Base-by-base conservation (phyloP, 352 stramenopile genomes). In the Globisporangium nagaii region DNA sequence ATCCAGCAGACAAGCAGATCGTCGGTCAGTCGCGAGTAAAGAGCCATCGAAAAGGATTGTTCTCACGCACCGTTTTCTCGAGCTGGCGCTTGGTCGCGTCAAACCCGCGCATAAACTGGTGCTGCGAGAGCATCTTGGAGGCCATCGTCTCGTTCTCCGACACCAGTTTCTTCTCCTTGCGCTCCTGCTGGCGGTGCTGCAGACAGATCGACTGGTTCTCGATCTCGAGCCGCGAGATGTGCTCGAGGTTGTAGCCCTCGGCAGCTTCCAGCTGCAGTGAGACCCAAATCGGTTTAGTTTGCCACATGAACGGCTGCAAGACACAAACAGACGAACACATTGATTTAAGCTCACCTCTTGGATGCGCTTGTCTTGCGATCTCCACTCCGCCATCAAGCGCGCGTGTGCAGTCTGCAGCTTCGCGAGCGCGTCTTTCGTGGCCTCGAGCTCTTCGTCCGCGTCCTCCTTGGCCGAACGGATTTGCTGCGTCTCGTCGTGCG, bases 141-240 rank as follows among this genome's bases (percentile, higher is more conserved):
- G 27, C 15, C 19, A 70, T 46, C 5, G 56, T 17, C 22, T 67
- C 63, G 15, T 60, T 62, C 25, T 73, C 66, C 1, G 57, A 19
- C 4, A 42, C 20, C 4, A 74, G 30, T 17, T 63, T 56, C 9
- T 44, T 53, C 43, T 79, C 70, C 0, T 58, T 51, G 15, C 50
- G 51, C 30, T 70, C 62, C 2, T 60, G 46, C 27, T 60, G 42
- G 36, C 66, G 58, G 15, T 70, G 45, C 25, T 73, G 64, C 45
- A 70, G 54, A 19, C 58, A 66, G 7, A 76, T 70, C 36, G 51
- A 63, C 36, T 73, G 63, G 50, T 72, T 76, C 39, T 79, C 67
- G 44, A 72, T 71, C 48, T 67, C 61, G n/a, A 79, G 59, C 1
- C 62, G 70, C 28, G 58, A 49, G 28, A 75, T 70, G 35, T 70